Conservation (phyloP, 495 filamentous ascomycete species). For the Neurospora discreta region DNA sequence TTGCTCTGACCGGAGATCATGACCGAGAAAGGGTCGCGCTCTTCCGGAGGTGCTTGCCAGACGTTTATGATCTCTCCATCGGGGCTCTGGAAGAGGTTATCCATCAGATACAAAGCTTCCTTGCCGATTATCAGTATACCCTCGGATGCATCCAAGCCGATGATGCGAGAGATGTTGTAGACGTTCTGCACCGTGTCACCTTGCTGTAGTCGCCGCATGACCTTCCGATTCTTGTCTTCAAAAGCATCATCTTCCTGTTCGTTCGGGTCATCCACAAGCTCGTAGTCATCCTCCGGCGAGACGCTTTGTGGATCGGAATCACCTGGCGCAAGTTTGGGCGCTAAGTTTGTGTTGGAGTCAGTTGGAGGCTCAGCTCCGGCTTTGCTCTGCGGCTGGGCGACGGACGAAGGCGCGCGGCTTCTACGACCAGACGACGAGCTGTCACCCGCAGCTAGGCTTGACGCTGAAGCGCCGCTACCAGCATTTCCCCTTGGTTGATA, state of each 20-base stretch:
- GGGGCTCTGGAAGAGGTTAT: slow-evolving; percentile 85
- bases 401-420: slow-evolving; percentile 30
- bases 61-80: slow-evolving; percentile 96
- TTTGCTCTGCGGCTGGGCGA: slow-evolving; percentile 7
- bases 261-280: slow-evolving; percentile 71
- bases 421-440: background rate
- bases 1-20: slow-evolving; percentile 77
- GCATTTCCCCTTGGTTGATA: slow-evolving; percentile 76
- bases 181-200: slow-evolving; percentile 89
- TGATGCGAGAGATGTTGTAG: slow-evolving; percentile 87
- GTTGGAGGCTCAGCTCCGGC: slow-evolving; percentile 8
- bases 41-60: slow-evolving; percentile 82
- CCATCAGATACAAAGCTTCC: slow-evolving; percentile 81
- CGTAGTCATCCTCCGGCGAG: slow-evolving; percentile 75
- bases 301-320: slow-evolving; percentile 19
- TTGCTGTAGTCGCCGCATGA: slow-evolving; percentile 86
- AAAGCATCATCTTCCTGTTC: slow-evolving; percentile 78
- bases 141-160: slow-evolving; percentile 85
- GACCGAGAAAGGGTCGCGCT: slow-evolving; percentile 88
- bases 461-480: slow-evolving; percentile 15
- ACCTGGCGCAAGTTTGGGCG: background rate
- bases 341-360: slow-evolving; percentile 1
- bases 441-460: slow-evolving; percentile 10
- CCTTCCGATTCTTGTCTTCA: slow-evolving; percentile 95
- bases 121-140: slow-evolving; percentile 91